Percentiles rank a stretch among this genome's conserved stretches.
phyloP scores from a whole-genome alignment of 192 early-diverging fungal genomes.

The Radiomyces spectabilis region DNA sequence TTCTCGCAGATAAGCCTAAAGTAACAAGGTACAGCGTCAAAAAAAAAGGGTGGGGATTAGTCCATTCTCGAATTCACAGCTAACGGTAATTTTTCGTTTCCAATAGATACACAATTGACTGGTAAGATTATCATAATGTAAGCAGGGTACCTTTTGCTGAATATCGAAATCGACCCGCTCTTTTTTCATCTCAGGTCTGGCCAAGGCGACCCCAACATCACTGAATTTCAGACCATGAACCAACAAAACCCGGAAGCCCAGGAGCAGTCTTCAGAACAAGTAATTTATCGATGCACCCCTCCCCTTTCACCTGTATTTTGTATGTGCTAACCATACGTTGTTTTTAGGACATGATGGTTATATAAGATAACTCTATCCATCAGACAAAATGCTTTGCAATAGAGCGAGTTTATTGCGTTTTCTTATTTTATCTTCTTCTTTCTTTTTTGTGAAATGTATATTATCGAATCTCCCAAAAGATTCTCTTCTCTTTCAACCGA shows the following conservation, averaged over 20 bases:
- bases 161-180: too few relatives aligned
- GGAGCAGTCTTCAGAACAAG: slow-evolving; percentile 7
- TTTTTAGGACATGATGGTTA: slow-evolving; percentile 19
- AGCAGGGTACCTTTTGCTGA: too few relatives aligned
- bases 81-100: neutral
- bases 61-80: neutral
- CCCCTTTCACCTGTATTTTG: neutral
- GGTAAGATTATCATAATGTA: too few relatives aligned
- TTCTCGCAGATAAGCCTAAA: slow-evolving; percentile 90
- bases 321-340: too few relatives aligned
- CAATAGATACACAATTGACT: slow-evolving; percentile 32
- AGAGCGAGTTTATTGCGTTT: neutral
- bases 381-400: too few relatives aligned
- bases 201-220: neutral
- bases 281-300: neutral
- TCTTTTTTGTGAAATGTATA: too few relatives aligned
- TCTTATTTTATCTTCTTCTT: neutral
- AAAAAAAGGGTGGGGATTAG: neutral
- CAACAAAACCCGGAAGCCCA: slow-evolving; percentile 1
- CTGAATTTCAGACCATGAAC: too few relatives aligned
- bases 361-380: neutral
- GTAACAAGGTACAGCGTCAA: slow-evolving; percentile 74
- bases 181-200: too few relatives aligned
- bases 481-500: too few relatives aligned
- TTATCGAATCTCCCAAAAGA: too few relatives aligned